These are phyloP conservation scores for Cyclotella atomus DNA, from an alignment of 108 stramenopile species.

Conservation along the genomic window DNA sequence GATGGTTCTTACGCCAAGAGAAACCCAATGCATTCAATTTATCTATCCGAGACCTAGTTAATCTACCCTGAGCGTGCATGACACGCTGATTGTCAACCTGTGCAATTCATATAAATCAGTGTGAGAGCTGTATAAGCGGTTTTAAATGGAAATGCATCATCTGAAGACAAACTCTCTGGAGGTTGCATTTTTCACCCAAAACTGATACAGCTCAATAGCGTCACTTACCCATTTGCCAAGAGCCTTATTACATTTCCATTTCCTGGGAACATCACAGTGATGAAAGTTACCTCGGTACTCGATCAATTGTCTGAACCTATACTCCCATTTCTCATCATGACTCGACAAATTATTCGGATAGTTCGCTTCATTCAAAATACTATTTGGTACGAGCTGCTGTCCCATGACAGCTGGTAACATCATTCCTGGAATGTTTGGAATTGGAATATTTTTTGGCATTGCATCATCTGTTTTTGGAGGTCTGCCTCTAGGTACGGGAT, in stretches of 20 bases:
- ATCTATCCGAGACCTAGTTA: background rate
- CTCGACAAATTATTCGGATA: background rate
- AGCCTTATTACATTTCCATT: background rate
- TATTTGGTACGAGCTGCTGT: background rate
- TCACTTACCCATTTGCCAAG: slow-evolving; percentile 16
- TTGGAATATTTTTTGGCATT: too few species aligned
- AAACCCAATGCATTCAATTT: background rate
- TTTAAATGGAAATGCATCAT: background rate
- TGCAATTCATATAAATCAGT: too few species aligned
- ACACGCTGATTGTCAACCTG: slow-evolving; percentile 17
- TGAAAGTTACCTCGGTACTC: background rate
- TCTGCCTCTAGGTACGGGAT: background rate
- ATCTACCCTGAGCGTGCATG: slow-evolving; percentile 4
- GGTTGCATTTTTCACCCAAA: too few species aligned
- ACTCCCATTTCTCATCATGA: slow-evolving; percentile 13
- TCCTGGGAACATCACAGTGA: slow-evolving; percentile 9
- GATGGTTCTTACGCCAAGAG: slow-evolving; percentile 1
- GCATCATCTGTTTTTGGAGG: background rate
- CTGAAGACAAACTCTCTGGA: too few species aligned
- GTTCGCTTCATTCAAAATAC: background rate
- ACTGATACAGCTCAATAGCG: too few species aligned
- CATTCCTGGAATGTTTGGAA: too few species aligned
- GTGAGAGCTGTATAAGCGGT: background rate
- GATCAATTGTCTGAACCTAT: slow-evolving; percentile 3
- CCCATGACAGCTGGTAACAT: background rate